These are phyloP conservation scores for Thelonectria blattea DNA, from an alignment of 2,329 filamentous ascomycete species.

Conservation along the genomic window DNA sequence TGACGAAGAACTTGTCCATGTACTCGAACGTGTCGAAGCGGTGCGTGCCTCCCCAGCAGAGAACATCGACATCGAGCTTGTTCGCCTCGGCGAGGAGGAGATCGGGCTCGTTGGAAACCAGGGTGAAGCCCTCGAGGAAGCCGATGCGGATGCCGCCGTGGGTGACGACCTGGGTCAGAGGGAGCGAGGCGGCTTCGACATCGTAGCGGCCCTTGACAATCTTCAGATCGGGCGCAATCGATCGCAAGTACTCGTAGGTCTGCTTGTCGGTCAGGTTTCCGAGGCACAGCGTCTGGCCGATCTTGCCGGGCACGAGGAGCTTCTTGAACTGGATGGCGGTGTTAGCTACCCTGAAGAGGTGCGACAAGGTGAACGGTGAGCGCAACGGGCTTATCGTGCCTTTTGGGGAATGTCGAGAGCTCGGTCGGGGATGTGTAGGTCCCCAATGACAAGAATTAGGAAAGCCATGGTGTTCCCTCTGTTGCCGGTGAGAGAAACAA, in stretches of 20 bases:
- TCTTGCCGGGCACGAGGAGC: slow-evolving; percentile 82
- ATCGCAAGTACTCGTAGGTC: slow-evolving; percentile 81
- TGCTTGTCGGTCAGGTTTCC: slow-evolving; percentile 81
- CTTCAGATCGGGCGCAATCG: slow-evolving; percentile 74
- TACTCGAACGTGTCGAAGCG: slow-evolving; percentile 75
- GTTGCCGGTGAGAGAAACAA: slow-evolving; percentile 28
- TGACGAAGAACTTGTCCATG: slow-evolving; percentile 77
- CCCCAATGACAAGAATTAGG: slow-evolving; percentile 88
- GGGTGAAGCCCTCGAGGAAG: slow-evolving; percentile 71
- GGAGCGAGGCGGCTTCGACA: slow-evolving; percentile 69
- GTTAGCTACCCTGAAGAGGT: slow-evolving; percentile 34
- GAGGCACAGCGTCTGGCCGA: slow-evolving; percentile 80
- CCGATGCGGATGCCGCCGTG: slow-evolving; percentile 70
- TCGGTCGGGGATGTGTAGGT: slow-evolving; percentile 92
- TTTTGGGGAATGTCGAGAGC: slow-evolving; percentile 90
- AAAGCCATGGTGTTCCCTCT: slow-evolving; percentile 72
- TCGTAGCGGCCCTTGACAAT: slow-evolving; percentile 73
- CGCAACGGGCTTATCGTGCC: slow-evolving; percentile 54
- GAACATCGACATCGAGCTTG: slow-evolving; percentile 70
- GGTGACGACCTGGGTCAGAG: slow-evolving; percentile 69
- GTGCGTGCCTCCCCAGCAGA: slow-evolving; percentile 73
- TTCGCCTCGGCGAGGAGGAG: slow-evolving; percentile 71
- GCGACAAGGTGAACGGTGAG: slow-evolving; percentile 11
- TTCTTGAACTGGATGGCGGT: slow-evolving; percentile 73
- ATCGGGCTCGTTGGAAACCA: slow-evolving; percentile 71